Percentiles rank a stretch among this genome's conserved stretches.
Evolutionary conservation across 441 rosid species (phyloP).

Genomic region (Kokia cookei): DNA sequence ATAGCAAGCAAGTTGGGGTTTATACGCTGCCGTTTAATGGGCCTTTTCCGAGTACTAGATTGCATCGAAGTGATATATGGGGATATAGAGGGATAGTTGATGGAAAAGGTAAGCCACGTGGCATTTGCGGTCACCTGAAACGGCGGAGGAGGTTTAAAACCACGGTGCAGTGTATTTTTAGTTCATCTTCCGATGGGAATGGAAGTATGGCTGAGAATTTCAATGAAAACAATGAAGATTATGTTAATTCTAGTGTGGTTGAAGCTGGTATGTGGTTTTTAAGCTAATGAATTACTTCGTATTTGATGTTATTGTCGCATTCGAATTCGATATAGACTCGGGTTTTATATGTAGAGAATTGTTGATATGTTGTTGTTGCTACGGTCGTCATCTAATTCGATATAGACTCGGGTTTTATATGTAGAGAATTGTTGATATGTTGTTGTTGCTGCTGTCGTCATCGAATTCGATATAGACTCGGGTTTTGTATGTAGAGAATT

Average conservation of each 20-base stretch:
- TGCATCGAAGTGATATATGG: slow-evolving; percentile 42
- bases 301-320: background rate
- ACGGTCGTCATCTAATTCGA: too few species aligned
- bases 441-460: too few species aligned
- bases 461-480: background rate
- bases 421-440: too few species aligned
- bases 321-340: background rate
- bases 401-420: too few species aligned
- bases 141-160: slow-evolving; percentile 19
- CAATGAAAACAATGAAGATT: slow-evolving; percentile 75
- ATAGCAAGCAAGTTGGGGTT: slow-evolving; percentile 51
- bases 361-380: background rate
- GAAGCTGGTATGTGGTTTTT: slow-evolving; percentile 70
- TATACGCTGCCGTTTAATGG: slow-evolving; percentile 36
- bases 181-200: slow-evolving; percentile 79
- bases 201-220: slow-evolving; percentile 87
- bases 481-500: background rate
- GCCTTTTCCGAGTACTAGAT: background rate
- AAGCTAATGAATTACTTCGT: background rate
- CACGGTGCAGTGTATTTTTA: slow-evolving; percentile 56
- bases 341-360: background rate
- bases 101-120: slow-evolving; percentile 17
- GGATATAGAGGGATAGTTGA: slow-evolving; percentile 34
- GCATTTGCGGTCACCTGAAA: slow-evolving; percentile 19
- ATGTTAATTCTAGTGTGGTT: slow-evolving; percentile 75